Percentiles rank a stretch among this genome's conserved stretches.
Conservation (phyloP, 495 filamentous ascomycete genomes). For the Penicillium samsonianum region DNA sequence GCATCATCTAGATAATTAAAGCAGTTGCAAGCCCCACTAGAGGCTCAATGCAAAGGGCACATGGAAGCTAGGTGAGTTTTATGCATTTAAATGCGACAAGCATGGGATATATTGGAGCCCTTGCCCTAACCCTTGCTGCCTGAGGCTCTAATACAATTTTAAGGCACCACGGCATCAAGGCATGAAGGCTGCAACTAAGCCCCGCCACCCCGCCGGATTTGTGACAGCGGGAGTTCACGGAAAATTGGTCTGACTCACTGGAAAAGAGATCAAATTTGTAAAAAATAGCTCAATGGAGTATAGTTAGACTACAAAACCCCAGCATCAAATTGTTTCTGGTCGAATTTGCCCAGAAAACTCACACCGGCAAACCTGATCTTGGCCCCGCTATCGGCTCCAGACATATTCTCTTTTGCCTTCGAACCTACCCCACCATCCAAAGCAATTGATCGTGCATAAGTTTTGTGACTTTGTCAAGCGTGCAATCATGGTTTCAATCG, state of each 20-base stretch:
- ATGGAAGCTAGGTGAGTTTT: no score
- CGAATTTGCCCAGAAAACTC: constrained; percentile 2
- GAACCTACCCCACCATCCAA: constrained; percentile 14
- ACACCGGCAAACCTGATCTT: constrained; percentile 15
- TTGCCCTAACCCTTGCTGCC: constrained; percentile 12
- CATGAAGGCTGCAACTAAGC: constrained; percentile 8
- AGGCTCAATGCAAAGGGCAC: no score
- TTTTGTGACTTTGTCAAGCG: neutral
- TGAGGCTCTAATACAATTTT: neutral
- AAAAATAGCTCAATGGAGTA: neutral
- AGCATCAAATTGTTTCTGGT: neutral
- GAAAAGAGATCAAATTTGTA: constrained; percentile 11
- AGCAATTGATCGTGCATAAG: constrained; percentile 12
- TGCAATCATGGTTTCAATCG: constrained; percentile 57
- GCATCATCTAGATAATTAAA: no score
- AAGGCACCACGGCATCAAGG: constrained; percentile 9
- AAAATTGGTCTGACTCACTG: constrained; percentile 16
- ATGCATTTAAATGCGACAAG: neutral
- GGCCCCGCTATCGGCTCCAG: constrained; percentile 16
- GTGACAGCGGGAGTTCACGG: constrained; percentile 6
- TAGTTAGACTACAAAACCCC: neutral
- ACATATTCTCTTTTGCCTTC: constrained; percentile 9
- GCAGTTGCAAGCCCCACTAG: no score
- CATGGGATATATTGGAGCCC: neutral
- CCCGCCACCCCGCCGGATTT: constrained; percentile 20